A percentile compares a stretch with the other conserved stretches of the same genome.
These are phyloP conservation scores for Friedmanniomyces endolithicus DNA, from an alignment of 495 filamentous ascomycete species.

Conservation along the genomic window DNA sequence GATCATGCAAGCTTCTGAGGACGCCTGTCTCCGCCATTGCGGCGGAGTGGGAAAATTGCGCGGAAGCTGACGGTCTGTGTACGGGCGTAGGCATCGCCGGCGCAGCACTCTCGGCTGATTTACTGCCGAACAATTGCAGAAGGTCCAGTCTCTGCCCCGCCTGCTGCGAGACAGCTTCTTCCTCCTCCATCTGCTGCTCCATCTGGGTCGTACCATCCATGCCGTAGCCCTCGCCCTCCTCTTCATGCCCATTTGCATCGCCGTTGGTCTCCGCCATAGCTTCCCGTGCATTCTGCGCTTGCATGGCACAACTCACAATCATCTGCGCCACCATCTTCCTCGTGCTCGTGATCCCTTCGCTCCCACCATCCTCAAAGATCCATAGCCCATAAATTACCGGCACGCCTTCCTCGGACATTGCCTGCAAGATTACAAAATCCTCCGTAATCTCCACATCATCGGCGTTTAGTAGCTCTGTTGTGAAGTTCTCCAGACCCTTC, in stretches of 20 bases:
- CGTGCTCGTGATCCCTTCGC: conserved; percentile 22
- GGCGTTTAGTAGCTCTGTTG: conserved; percentile 36
- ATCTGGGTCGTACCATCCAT: conserved; percentile 4
- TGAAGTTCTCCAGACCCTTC: conserved; percentile 48
- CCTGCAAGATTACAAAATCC: conserved; percentile 49
- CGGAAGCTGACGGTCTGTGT: not conserved
- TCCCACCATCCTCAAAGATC: conserved; percentile 44
- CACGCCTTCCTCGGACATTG: conserved; percentile 15
- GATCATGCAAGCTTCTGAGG: conserved; percentile 6
- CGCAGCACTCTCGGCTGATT: not conserved
- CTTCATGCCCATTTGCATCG: conserved; percentile 10
- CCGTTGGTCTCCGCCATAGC: conserved; percentile 28
- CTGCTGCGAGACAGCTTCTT: conserved; percentile 4
- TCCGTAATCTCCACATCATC: conserved; percentile 49
- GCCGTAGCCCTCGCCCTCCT: conserved; percentile 19
- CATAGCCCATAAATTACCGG: conserved; percentile 46
- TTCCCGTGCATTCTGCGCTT: conserved; percentile 38
- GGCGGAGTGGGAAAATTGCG: conserved; percentile 1
- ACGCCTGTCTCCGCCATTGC: conserved; percentile 17
- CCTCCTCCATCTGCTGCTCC: conserved; percentile 6
- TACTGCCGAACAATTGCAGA: conserved; percentile 10
- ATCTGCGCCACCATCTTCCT: conserved; percentile 41
- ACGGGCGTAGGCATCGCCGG: not conserved
- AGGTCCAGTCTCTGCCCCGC: conserved; percentile 11
- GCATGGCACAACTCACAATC: conserved; percentile 44